A percentile compares a stretch with the other conserved stretches of the same genome.
Evolutionary conservation across 352 stramenopile species (phyloP).

Genomic region (Pythium guiyangense): DNA sequence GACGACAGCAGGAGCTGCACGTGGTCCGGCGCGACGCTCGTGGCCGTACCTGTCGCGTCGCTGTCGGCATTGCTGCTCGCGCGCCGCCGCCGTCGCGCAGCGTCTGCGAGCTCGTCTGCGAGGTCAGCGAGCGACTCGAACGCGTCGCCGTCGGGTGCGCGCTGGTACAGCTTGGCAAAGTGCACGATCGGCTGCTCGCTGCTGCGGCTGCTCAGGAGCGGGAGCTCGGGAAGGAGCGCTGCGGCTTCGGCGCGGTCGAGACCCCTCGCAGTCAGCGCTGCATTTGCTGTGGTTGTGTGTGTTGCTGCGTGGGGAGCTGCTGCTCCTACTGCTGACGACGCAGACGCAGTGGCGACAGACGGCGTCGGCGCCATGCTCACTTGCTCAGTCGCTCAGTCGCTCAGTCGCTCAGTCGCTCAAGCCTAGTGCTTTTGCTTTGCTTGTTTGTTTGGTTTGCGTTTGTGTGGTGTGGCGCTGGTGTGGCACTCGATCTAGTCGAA

Average conservation of each 20-base stretch:
- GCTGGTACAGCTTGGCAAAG: constrained; percentile 68
- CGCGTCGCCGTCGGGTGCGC: constrained; percentile 46
- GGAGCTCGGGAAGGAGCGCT: constrained; percentile 6
- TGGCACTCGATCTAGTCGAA: too few species aligned
- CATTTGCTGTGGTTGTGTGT: too few species aligned
- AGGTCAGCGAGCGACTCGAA: not conserved
- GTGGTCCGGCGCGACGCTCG: constrained; percentile 40
- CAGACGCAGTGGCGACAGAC: too few species aligned
- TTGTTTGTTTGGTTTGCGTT: too few species aligned
- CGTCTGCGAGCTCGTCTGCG: constrained; percentile 8
- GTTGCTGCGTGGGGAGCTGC: not conserved
- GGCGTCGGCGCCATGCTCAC: not conserved
- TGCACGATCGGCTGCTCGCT: constrained; percentile 25
- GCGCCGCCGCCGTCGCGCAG: not conserved
- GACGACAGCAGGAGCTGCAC: constrained; percentile 59
- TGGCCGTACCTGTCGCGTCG: constrained; percentile 17
- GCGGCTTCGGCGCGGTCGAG: not conserved
- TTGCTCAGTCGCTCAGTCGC: too few species aligned
- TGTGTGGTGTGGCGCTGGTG: too few species aligned
- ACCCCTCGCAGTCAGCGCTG: too few species aligned
- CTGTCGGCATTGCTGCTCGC: not conserved
- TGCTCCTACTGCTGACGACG: not conserved
- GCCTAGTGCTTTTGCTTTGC: too few species aligned
- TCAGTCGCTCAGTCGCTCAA: too few species aligned
- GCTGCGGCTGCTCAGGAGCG: constrained; percentile 7